Evolutionary conservation across 2,329 filamentous ascomycete species (phyloP), one percentile per base, ranked within the genome.

Genomic region (Penicillium sp.): DNA sequence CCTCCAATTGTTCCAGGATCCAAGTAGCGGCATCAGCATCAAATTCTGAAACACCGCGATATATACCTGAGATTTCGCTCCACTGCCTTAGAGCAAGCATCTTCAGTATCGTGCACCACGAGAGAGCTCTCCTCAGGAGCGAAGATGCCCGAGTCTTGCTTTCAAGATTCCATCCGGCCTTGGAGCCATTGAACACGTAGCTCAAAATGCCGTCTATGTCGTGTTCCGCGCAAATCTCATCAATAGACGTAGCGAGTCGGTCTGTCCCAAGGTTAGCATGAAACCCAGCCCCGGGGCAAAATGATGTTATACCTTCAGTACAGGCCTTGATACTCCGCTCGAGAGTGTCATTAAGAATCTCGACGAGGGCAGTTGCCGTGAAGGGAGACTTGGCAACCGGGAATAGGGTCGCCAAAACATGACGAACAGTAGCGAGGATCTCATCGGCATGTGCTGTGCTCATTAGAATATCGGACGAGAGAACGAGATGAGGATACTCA

Each of bases 291-390:
- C 42, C 8, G 28, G 10, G 24, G 1, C 18, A 3, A 6, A 12
- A 8, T 13, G 0, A 8, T 1, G 23, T 49, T 57, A 39, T 64
- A 74, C 72, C 61, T 63, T 70, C 65, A 15, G 53, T 47, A 2
- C 60, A 61, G 8, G 61, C 67, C 16, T 65, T 54, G 7, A 73
- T 56, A 23, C 65, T 62, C 31, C 69, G 67, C 47, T 71, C 67
- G n/a, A 72, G 48, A 1, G 58, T 56, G 42, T 74, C 72, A 24
- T 68, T 70, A 28, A 75, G 36, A 23, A 73, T 67, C 33, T 75
- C 72, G 31, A 75, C 45, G 7, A 76, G 52, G 34, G 64, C 59
- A 15, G 67, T 67, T 29, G 65, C 68, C 28, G 69, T 64, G 45
- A 69, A 71, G 0, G 70, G 73, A 1, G 73, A 73, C 36, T 55